Evolutionary conservation across 208 protist species (phyloP).

Genomic region (Crithidia bombi): DNA sequence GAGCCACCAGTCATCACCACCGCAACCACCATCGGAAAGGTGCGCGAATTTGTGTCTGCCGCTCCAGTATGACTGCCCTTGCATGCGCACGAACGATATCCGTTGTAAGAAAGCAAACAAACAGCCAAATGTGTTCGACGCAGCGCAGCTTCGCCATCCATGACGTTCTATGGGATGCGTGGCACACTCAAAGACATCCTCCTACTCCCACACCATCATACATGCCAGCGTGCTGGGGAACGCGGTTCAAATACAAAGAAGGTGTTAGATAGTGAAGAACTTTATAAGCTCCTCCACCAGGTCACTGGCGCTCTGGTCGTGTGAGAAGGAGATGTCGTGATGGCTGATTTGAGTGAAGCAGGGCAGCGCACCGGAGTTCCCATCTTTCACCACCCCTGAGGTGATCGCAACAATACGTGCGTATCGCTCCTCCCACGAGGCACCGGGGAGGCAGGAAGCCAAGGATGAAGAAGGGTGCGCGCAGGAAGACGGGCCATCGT

Average conservation of each 20-base stretch:
- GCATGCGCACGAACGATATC: too few species aligned
- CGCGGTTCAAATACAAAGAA: too few species aligned
- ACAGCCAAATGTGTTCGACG: too few species aligned
- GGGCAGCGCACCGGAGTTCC: background rate
- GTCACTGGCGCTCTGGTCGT: conserved; percentile 21
- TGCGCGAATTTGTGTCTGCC: too few species aligned
- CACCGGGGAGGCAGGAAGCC: background rate
- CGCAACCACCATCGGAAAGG: background rate
- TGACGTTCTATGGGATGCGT: background rate
- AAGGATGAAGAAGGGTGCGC: background rate
- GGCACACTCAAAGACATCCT: too few species aligned
- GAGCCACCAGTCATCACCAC: too few species aligned
- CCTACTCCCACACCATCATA: too few species aligned
- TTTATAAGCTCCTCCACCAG: conserved; percentile 36
- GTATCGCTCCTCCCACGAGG: conserved; percentile 17
- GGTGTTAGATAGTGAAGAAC: conserved; percentile 22
- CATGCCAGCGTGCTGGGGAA: too few species aligned
- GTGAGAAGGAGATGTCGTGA: background rate
- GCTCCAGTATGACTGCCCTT: too few species aligned
- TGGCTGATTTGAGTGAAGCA: background rate
- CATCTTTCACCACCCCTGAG: background rate
- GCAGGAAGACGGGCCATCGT: background rate
- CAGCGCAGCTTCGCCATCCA: background rate
- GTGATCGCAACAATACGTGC: conserved; percentile 15
- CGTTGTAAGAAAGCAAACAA: too few species aligned